Evolutionary conservation across 2,329 filamentous ascomycete genomes (phyloP), one percentile per base, ranked within the genome.

Genomic region (Calonectria hongkongensis): DNA sequence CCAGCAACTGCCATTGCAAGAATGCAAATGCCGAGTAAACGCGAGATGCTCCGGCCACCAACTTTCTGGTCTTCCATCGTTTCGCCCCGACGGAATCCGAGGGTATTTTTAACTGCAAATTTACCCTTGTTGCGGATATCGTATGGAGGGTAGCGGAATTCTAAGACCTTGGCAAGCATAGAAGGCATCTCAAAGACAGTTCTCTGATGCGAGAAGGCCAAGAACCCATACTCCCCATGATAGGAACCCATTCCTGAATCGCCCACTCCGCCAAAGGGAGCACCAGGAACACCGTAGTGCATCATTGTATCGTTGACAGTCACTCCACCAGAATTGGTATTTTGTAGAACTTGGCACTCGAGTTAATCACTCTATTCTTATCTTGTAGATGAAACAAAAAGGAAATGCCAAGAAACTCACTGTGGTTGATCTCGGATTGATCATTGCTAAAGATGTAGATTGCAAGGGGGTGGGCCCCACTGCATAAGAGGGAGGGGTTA

Each of bases 261-360:
- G 12, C 87, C 87, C n/a, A 87, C 84, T 7, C 87, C 87, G 13
- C 87, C 87, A 72, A 88, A 88, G 1, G 87, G 86, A 0, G 84
- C 84, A 13, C 78, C 80, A 0, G 81, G 80, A 27, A 85, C 80
- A 0, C 75, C 79, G 27, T 82, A 81, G 54, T 88, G 87, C 12
- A 86, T 74, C 43, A 83, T 75, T 13, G 82, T 79, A 72, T 87
- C 86, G 71, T 88, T 88, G 76, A 88, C 80, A 0, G 85, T 87
- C 50, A 87, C 85, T 13, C 86, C 86, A 18, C 87, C 87, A 8
- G 85, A 87, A 21, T 79, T 82, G 39, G 82, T 82, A 9, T 60
- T 60, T 60, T 60, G 21, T 13, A 60, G 8, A 18, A 60, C 54
- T 60, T 8, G 54, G 13, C 16, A 9, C 41, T 27, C 15, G 3